A percentile compares a stretch with the other conserved stretches of the same genome.
Conservation (phyloP, 148 eudicot genomes). For the Chenopodium berlandieri region DNA sequence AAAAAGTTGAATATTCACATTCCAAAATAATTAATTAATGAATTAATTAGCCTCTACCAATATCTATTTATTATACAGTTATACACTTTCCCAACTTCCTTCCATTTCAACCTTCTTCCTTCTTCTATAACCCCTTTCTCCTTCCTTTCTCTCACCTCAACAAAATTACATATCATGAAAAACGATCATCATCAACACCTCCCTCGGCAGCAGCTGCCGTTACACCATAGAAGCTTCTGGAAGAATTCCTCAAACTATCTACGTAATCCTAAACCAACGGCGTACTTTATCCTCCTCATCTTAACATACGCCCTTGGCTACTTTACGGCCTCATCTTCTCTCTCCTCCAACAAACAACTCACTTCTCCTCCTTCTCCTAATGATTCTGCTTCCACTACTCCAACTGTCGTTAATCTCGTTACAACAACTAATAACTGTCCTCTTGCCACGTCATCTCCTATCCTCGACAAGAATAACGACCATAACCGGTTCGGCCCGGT, state of each 20-base stretch:
- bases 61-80: background rate
- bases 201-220: slow-evolving; percentile 8
- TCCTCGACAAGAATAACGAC: slow-evolving; percentile 2
- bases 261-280: slow-evolving; percentile 18
- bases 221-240: slow-evolving; percentile 16
- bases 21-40: background rate
- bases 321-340: slow-evolving; percentile 29
- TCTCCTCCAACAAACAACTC: background rate
- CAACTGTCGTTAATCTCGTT: background rate
- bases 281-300: slow-evolving; percentile 30
- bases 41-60: background rate
- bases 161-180: slow-evolving; percentile 14
- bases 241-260: background rate
- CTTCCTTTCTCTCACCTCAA: background rate
- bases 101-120: background rate
- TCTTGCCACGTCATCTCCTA: slow-evolving; percentile 13
- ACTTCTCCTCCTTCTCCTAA: background rate
- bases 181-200: slow-evolving; percentile 6
- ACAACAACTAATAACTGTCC: slow-evolving; percentile 12
- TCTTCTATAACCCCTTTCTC: background rate
- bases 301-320: slow-evolving; percentile 45
- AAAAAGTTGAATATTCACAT: too few species aligned
- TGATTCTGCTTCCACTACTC: too few species aligned
- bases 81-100: background rate
- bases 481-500: slow-evolving; percentile 40